These are phyloP conservation scores for Paraphaeosphaeria sporulosa DNA, from an alignment of 2,329 filamentous ascomycete species.

Conservation along the genomic window DNA sequence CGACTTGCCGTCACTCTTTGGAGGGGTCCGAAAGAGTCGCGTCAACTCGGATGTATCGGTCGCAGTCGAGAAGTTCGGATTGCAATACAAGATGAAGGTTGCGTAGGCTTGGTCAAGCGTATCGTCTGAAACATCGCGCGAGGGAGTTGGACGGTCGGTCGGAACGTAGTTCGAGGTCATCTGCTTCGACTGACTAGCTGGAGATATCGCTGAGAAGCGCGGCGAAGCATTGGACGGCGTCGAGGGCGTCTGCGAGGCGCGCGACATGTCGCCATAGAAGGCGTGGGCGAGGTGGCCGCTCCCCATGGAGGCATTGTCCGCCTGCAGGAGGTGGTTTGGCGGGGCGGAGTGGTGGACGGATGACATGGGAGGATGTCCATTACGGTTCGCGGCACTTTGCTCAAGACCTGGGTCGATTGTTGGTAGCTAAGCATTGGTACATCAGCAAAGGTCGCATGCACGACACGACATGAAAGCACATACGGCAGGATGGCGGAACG, in stretches of 20 bases:
- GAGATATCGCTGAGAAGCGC: conserved; percentile 48
- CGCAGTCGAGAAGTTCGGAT: conserved; percentile 76
- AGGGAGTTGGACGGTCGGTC: conserved; percentile 66
- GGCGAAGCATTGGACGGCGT: conserved; percentile 49
- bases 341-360: conserved; percentile 35
- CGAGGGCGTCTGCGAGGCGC: conserved; percentile 46
- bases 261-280: conserved; percentile 50
- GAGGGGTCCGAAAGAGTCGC: conserved; percentile 79
- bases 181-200: conserved; percentile 45
- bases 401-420: conserved; percentile 48
- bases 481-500: conserved; percentile 45
- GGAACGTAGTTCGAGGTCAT: conserved; percentile 45
- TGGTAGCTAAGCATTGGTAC: conserved; percentile 25
- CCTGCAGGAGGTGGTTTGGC: conserved; percentile 43
- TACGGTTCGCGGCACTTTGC: conserved; percentile 44
- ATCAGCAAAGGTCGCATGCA: conserved; percentile 4
- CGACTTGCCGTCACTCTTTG: conserved; percentile 85
- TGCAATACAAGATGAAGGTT: conserved; percentile 87
- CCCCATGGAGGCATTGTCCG: conserved; percentile 43
- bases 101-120: conserved; percentile 85
- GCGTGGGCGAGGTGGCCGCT: conserved; percentile 39
- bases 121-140: conserved; percentile 70
- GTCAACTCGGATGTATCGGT: conserved; percentile 75
- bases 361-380: conserved; percentile 47
- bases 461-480: background rate